These are phyloP conservation scores for Globisporangium middletonii DNA, from an alignment of 352 stramenopile genomes.

Conservation along the genomic window DNA sequence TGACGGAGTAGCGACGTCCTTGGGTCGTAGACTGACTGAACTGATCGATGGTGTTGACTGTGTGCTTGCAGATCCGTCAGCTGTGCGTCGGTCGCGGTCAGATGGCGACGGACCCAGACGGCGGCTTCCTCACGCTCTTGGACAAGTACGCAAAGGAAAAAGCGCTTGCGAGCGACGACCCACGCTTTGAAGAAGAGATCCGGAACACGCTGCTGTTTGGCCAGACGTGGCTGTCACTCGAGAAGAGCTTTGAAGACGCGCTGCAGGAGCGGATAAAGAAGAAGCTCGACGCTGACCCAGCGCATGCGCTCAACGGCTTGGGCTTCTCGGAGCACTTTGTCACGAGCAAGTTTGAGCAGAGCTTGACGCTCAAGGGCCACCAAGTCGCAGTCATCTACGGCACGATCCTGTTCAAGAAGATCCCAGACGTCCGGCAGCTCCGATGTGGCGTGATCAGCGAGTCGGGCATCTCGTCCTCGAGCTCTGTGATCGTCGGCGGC, in stretches of 20 bases:
- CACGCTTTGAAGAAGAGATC: constrained; percentile 75
- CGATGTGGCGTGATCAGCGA: constrained; percentile 85
- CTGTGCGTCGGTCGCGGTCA: constrained; percentile 73
- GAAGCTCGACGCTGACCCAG: constrained; percentile 46
- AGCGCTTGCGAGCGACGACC: constrained; percentile 32
- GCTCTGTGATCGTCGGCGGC: constrained; percentile 83
- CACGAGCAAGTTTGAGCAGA: constrained; percentile 84
- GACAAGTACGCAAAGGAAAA: constrained; percentile 85
- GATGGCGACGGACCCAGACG: constrained; percentile 81
- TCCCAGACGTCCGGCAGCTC: constrained; percentile 82
- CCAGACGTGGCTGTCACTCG: constrained; percentile 83
- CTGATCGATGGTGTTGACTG: constrained; percentile 1
- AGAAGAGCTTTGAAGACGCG: constrained; percentile 88
- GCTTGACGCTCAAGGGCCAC: constrained; percentile 81
- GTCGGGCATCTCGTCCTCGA: constrained; percentile 83
- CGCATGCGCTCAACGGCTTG: constrained; percentile 35
- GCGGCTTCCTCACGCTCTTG: constrained; percentile 71
- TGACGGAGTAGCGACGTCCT: background rate
- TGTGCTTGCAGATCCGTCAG: constrained; percentile 56
- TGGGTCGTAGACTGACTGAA: background rate
- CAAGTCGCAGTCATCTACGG: constrained; percentile 85
- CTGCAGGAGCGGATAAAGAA: constrained; percentile 84
- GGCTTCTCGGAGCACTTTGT: constrained; percentile 71
- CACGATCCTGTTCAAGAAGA: constrained; percentile 86
- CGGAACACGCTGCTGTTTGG: constrained; percentile 84